phyloP scores from a whole-genome alignment of 2,329 filamentous ascomycete genomes.

The Fusarium penzigii region DNA sequence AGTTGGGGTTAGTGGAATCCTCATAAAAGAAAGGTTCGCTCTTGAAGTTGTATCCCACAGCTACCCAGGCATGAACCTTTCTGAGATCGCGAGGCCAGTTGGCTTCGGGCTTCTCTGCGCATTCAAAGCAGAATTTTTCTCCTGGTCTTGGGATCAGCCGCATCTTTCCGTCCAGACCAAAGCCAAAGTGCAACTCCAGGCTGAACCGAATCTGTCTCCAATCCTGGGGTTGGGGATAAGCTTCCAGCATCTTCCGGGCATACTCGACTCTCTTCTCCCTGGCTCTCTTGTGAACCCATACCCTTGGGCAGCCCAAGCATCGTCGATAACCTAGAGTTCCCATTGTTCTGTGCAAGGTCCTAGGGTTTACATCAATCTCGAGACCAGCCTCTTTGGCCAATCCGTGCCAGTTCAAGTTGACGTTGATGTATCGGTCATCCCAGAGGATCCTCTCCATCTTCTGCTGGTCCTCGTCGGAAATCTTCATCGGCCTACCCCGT shows the following conservation, averaged over 20 bases:
- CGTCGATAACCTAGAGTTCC: slow-evolving; percentile 38
- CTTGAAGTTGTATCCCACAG: slow-evolving; percentile 39
- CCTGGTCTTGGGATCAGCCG: slow-evolving; percentile 36
- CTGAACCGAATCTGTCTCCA: slow-evolving; percentile 39
- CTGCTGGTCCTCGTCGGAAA: slow-evolving; percentile 35
- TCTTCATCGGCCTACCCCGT: slow-evolving; percentile 37
- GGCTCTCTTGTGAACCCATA: slow-evolving; percentile 32
- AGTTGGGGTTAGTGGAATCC: slow-evolving; percentile 35
- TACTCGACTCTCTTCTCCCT: slow-evolving; percentile 38
- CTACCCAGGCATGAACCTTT: slow-evolving; percentile 38
- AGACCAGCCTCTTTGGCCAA: slow-evolving; percentile 37
- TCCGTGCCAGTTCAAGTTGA: slow-evolving; percentile 36
- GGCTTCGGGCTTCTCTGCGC: slow-evolving; percentile 24
- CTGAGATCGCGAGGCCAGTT: slow-evolving; percentile 37
- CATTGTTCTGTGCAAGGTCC: slow-evolving; percentile 40
- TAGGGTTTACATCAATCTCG: slow-evolving; percentile 34
- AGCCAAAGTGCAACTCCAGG: slow-evolving; percentile 40
- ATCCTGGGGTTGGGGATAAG: slow-evolving; percentile 31
- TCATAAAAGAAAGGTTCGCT: slow-evolving; percentile 42
- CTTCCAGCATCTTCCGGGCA: slow-evolving; percentile 35
- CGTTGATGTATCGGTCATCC: slow-evolving; percentile 35
- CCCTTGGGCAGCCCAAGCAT: slow-evolving; percentile 35
- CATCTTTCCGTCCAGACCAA: slow-evolving; percentile 39
- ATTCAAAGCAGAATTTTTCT: slow-evolving; percentile 35
- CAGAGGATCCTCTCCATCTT: slow-evolving; percentile 42